A percentile compares a stretch with the other conserved stretches of the same genome.
Conservation (phyloP, 371 early-diverging fungal genomes). For the Funneliformis caledonium region DNA sequence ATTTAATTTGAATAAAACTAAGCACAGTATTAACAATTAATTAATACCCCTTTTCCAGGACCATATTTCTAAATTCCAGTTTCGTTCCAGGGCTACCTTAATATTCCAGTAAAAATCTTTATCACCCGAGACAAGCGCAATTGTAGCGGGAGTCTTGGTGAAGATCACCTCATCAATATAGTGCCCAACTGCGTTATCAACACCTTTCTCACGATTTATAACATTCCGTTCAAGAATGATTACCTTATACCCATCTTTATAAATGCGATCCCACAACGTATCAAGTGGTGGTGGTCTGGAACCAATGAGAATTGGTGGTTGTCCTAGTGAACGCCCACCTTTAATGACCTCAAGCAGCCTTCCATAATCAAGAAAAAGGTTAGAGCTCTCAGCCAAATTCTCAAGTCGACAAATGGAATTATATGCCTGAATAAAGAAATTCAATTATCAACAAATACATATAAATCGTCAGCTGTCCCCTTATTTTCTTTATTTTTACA, state of each 20-base stretch:
- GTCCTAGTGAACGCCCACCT: neutral
- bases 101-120: neutral
- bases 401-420: neutral
- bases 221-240: neutral
- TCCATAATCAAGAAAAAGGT: neutral
- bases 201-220: slow-evolving; percentile 22
- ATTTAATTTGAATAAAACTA: neutral
- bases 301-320: neutral
- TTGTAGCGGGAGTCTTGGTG: slow-evolving; percentile 4
- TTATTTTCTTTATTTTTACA: no score
- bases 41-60: neutral
- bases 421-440: no score
- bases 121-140: slow-evolving; percentile 27
- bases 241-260: slow-evolving; percentile 1
- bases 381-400: neutral
- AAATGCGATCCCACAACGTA: slow-evolving; percentile 9
- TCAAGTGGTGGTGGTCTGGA: slow-evolving; percentile 13
- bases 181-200: slow-evolving; percentile 5
- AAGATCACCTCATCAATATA: neutral
- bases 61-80: slow-evolving; percentile 8
- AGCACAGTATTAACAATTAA: neutral
- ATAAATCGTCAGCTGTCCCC: no score
- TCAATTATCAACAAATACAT: no score
- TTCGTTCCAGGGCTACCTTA: neutral
- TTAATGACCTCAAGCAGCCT: no score